Percentiles rank a stretch among this genome's conserved stretches.
phyloP scores from a whole-genome alignment of 1,284 basidiomycete species.

The Volvariella surrecta region DNA sequence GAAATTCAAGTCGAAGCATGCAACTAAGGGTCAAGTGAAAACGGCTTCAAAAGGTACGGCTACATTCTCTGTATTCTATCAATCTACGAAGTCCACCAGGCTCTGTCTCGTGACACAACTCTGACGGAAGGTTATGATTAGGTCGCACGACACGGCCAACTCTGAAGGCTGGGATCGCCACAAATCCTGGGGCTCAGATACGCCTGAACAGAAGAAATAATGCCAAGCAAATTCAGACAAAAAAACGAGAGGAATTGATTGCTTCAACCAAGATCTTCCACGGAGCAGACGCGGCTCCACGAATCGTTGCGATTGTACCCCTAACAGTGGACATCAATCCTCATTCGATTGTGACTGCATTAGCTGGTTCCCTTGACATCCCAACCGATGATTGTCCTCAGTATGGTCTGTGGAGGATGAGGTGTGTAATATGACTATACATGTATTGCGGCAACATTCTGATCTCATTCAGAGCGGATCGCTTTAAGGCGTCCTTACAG shows the following conservation, averaged over 20 bases:
- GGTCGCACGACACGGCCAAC: slow-evolving; percentile 48
- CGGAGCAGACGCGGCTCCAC: slow-evolving; percentile 71
- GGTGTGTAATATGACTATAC: slow-evolving; percentile 31
- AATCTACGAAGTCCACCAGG: background rate
- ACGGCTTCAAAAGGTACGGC: slow-evolving; percentile 71
- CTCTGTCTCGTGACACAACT: background rate
- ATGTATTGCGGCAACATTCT: background rate
- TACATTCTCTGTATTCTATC: background rate
- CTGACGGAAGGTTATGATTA: slow-evolving; percentile 17
- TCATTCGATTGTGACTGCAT: slow-evolving; percentile 39
- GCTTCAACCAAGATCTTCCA: slow-evolving; percentile 69
- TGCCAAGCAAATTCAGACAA: slow-evolving; percentile 67
- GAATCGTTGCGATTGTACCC: slow-evolving; percentile 76
- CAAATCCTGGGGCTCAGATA: slow-evolving; percentile 43
- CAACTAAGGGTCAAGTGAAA: slow-evolving; percentile 75
- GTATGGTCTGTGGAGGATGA: slow-evolving; percentile 56
- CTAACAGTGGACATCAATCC: slow-evolving; percentile 63
- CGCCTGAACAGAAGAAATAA: slow-evolving; percentile 70
- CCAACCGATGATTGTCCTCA: slow-evolving; percentile 43
- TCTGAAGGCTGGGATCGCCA: slow-evolving; percentile 36
- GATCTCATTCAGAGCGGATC: slow-evolving; percentile 49
- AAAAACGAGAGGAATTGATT: slow-evolving; percentile 64
- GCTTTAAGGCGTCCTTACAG: slow-evolving; percentile 87
- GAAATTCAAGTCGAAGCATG: slow-evolving; percentile 82
- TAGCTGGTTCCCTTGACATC: slow-evolving; percentile 63